These are phyloP conservation scores for Colletotrichum ledebouriae DNA, from an alignment of 2,329 filamentous ascomycete species.

Conservation along the genomic window DNA sequence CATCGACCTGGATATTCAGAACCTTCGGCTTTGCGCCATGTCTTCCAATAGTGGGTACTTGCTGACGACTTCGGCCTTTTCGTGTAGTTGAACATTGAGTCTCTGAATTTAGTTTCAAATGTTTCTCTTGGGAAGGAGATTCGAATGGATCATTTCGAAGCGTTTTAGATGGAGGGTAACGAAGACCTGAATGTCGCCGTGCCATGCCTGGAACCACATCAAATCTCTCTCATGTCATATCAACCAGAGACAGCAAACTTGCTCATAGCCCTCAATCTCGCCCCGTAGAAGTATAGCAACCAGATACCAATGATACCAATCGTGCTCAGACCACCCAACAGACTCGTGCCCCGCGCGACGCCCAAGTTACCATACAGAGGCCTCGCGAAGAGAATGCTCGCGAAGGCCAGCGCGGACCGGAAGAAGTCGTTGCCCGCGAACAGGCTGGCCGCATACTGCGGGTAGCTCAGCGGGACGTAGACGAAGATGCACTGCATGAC, in stretches of 20 bases:
- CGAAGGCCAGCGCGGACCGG: conserved; percentile 69
- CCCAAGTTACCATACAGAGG: conserved; percentile 72
- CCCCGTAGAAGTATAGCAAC: conserved; percentile 70
- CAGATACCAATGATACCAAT: conserved; percentile 71
- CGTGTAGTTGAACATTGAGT: too few species aligned
- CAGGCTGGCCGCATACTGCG: conserved; percentile 68
- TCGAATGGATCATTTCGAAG: too few species aligned
- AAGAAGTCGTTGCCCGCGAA: conserved; percentile 74
- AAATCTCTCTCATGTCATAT: not conserved
- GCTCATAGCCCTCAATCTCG: conserved; percentile 66
- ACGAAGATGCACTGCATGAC: conserved; percentile 73
- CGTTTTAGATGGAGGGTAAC: too few species aligned
- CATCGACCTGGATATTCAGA: too few species aligned
- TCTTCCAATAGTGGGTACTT: too few species aligned
- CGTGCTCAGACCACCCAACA: conserved; percentile 68
- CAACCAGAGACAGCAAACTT: conserved; percentile 64
- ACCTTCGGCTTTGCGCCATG: too few species aligned
- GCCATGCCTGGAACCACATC: too few species aligned
- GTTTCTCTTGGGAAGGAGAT: too few species aligned
- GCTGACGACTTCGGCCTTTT: too few species aligned
- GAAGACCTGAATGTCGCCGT: too few species aligned
- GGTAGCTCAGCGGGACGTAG: conserved; percentile 69
- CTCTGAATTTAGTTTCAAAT: too few species aligned
- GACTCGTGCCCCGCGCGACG: conserved; percentile 67
- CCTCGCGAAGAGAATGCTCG: conserved; percentile 70